Evolutionary conservation across 2,329 filamentous ascomycete genomes (phyloP).

Genomic region (Phialophora verrucosa): DNA sequence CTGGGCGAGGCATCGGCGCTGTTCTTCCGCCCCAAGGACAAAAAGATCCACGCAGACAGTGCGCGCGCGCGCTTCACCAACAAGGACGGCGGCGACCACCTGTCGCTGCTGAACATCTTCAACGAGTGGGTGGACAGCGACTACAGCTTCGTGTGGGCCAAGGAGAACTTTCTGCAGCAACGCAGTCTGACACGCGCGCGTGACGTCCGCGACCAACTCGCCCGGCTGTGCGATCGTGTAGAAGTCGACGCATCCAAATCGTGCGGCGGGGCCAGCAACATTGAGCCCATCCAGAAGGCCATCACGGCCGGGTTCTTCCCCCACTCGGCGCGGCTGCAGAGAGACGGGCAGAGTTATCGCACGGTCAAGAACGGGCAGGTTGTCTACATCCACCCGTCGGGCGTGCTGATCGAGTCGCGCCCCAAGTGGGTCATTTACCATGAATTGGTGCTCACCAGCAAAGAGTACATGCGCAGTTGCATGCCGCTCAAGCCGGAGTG

Average conservation of each 20-base stretch:
- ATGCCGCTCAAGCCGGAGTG: conserved; percentile 84
- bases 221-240: conserved; percentile 89
- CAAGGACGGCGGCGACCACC: conserved; percentile 87
- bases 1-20: conserved; percentile 84
- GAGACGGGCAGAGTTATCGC: conserved; percentile 84
- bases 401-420: conserved; percentile 70
- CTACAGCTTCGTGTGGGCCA: conserved; percentile 83
- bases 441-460: conserved; percentile 77
- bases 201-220: conserved; percentile 90
- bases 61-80: conserved; percentile 87
- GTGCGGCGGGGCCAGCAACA: conserved; percentile 66
- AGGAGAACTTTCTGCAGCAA: conserved; percentile 93
- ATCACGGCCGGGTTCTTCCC: conserved; percentile 93
- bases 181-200: conserved; percentile 85
- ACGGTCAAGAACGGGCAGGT: conserved; percentile 89
- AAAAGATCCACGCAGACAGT: conserved; percentile 93
- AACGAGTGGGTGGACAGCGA: conserved; percentile 94
- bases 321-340: conserved; percentile 82
- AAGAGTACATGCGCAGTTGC: conserved; percentile 90
- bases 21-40: conserved; percentile 95
- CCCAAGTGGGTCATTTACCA: conserved; percentile 90
- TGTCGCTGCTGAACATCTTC: conserved; percentile 89
- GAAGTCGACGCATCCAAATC: conserved; percentile 74
- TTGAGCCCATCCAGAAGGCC: conserved; percentile 81
- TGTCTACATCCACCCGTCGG: conserved; percentile 89